Evolutionary conservation across 345 rosid genomes (phyloP).

Genomic region (Rhodamnia argentea): DNA sequence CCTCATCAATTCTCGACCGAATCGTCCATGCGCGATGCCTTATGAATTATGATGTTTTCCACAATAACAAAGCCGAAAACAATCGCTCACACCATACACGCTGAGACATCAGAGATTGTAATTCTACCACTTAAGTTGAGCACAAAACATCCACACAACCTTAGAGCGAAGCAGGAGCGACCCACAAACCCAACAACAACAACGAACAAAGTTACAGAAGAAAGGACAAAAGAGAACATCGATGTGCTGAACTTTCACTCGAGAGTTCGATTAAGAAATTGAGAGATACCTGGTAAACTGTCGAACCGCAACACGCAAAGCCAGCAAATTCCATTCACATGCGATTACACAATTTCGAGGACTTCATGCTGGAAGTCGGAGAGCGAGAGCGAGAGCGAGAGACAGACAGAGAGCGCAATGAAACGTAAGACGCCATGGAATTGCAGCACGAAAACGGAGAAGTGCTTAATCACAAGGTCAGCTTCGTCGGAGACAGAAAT

Average conservation of each 20-base stretch:
- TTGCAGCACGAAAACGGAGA: neutral
- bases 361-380: neutral
- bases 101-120: neutral
- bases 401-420: neutral
- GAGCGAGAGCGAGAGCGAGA: neutral
- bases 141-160: neutral
- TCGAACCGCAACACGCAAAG: neutral
- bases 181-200: neutral
- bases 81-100: neutral
- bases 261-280: neutral
- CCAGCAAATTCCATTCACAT: neutral
- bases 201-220: neutral
- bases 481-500: neutral
- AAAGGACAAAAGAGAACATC: neutral
- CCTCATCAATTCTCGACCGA: neutral
- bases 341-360: neutral
- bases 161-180: neutral
- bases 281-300: neutral
- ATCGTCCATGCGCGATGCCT: neutral
- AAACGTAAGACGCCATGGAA: neutral
- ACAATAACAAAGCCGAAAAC: neutral
- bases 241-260: neutral
- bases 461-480: neutral
- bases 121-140: neutral
- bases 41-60: neutral